These are phyloP conservation scores for Gleditsia sinensis DNA, from an alignment of 306 rosid species.

Conservation along the genomic window DNA sequence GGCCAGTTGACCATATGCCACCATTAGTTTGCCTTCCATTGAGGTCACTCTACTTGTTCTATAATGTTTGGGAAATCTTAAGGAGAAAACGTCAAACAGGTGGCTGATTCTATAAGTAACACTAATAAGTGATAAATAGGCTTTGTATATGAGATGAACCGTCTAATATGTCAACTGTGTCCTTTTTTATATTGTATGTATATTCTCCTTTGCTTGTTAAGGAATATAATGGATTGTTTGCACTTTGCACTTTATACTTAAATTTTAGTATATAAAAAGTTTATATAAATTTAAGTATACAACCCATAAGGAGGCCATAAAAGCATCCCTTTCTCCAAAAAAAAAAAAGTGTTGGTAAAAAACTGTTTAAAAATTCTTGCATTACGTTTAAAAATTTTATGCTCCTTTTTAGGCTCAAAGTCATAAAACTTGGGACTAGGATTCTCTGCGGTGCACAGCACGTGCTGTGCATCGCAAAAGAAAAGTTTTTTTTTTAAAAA, in stretches of 20 bases:
- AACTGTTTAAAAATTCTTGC: too few species aligned
- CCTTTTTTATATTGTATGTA: background rate
- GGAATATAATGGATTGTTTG: background rate
- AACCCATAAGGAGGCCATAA: too few species aligned
- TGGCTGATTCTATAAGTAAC: background rate
- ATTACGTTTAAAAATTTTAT: too few species aligned
- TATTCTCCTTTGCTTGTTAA: background rate
- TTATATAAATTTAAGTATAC: too few species aligned
- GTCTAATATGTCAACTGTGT: conserved; percentile 12
- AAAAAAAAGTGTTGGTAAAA: too few species aligned
- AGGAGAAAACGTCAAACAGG: background rate
- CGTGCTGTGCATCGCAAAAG: too few species aligned
- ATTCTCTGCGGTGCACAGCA: too few species aligned
- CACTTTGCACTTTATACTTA: background rate
- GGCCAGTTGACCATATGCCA: background rate
- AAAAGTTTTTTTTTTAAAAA: too few species aligned
- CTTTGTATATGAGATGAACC: conserved; percentile 10
- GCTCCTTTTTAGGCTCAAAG: too few species aligned
- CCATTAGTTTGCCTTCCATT: conserved; percentile 26
- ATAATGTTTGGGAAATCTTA: background rate
- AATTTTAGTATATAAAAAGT: too few species aligned
- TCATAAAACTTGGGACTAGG: too few species aligned
- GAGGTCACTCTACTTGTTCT: conserved; percentile 9
- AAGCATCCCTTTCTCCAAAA: too few species aligned
- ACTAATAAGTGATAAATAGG: conserved; percentile 10